Base-by-base conservation (phyloP, 2,329 filamentous ascomycete genomes). In the Alternaria rosae region DNA sequence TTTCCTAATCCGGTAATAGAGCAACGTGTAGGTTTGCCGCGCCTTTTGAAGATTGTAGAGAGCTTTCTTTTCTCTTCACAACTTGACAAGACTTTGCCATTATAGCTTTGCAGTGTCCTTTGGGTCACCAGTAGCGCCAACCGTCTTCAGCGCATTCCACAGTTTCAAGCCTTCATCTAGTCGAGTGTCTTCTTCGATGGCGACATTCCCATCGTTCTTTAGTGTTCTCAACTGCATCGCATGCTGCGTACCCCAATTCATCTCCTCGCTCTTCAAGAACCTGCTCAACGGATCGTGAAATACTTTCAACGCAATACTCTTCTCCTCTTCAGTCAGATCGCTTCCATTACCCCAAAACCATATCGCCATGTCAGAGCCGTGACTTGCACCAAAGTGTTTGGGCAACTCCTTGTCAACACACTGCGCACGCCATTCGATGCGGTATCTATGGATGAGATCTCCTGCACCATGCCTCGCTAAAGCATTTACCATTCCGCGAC, bases 331-430 rank as follows among this genome's bases (percentile, higher is more conserved):
- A 7, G 73, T 79, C 54, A 87, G 59, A 1, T 68, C 60, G 5
- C 74, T 76, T 2, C 82, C 83, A 64, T 84, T 81, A 0, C 86
- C 86, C 81, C 82, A 87, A 59, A 87, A 85, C 86, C 86, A 88
- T 28, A 87, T 82, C 6, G 80, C 75, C 69, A 84, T 79, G 63
- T 88, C 86, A 0, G 83, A 84, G 0, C 80, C 80, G 69, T 88
- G 86, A 15, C 85, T 87, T 3, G 85, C 85, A 3, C 83, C 85
- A 82, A 83, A 87, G 42, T 81, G 76, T 1, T 71, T 73, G 1
- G 85, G 84, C 10, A 82, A 68, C 4, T 67, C 65, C 6, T 68
- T 64, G 47, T 84, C 82, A 4, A 82, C 80, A 60, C 83, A 85
- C 45, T 80, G 73, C 6, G 84, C 81, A 5, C 85, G 80, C 80